Percentiles rank a stretch among this genome's conserved stretches.
Evolutionary conservation across 345 rosid species (phyloP).

Genomic region (Kernera saxatilis): DNA sequence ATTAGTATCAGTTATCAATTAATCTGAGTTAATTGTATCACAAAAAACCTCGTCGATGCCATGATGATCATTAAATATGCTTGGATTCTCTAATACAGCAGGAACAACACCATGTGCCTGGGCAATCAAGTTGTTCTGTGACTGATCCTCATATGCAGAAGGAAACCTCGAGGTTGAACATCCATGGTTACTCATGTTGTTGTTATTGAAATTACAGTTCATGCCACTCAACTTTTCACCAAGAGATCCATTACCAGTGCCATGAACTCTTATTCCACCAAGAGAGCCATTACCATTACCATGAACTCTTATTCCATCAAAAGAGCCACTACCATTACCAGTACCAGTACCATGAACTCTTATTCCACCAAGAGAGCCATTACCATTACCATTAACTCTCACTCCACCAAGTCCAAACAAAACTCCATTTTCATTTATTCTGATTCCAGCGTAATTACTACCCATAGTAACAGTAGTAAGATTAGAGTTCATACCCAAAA

Average conservation of each 20-base stretch:
- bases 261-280: neutral
- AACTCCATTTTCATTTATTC: neutral
- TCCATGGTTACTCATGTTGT: neutral
- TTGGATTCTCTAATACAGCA: neutral
- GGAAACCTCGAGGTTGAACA: neutral
- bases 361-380: neutral
- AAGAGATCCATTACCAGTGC: neutral
- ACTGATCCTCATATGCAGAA: neutral
- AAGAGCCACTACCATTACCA: neutral
- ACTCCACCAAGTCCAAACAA: neutral
- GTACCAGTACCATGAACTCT: neutral
- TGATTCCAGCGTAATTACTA: neutral
- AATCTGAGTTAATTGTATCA: neutral
- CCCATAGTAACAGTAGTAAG: neutral
- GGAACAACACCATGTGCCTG: neutral
- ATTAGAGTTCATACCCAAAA: slow-evolving; percentile 2
- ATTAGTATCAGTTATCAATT: neutral
- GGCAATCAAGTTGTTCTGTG: neutral
- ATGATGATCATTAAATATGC: neutral
- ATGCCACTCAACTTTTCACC: neutral
- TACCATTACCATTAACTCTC: neutral
- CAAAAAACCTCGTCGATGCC: neutral
- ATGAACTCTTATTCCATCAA: neutral
- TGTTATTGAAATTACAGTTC: neutral
- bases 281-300: neutral